Evolutionary conservation across 768 basidiomycete genomes (phyloP), one percentile per base, ranked within the genome.

Genomic region (Suillus cothurnatus): DNA sequence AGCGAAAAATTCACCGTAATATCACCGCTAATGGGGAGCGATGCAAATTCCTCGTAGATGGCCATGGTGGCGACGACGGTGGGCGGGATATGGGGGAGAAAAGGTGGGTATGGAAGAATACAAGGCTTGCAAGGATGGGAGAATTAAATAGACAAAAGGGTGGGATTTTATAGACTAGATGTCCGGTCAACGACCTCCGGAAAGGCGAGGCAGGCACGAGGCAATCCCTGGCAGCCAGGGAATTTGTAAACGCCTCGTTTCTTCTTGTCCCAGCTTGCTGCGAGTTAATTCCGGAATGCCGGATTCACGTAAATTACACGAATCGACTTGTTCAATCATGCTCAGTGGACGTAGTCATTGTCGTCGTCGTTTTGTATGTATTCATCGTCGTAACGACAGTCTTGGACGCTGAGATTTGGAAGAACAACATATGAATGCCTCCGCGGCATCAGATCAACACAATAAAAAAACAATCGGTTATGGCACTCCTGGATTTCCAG

Each of bases 161-260:
- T 65, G 66, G 71, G 76, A 69, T 85, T 84, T 82, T 85, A 85
- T 83, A 81, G 81, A 82, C 81, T 77, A 80, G 78, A 82, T 82
- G 76, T 62, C 65, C 71, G 63, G 60, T 67, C 65, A 53, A 62
- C 63, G 62, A 47, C 53, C 55, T 68, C 76, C 73, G 61, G 72
- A 73, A 74, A 75, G 78, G 82, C 72, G 80, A 81, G 83, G 82
- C 83, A 81, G 83, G 82, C 83, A 83, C 83, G 83, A 85, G 86
- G 85, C 82, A 67, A 15, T 12, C 49, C n/a, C n/a, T n/a, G n/a
- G n/a, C n/a, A n/a, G n/a, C n/a, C 49, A 49, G 74, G 72, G 74
- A 71, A 65, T 70, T 55, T 72, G 73, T 71, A 64, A 60, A 52
- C 52, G 53, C 66, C 63, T 64, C 53, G 61, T 49, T 57, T 62